Conservation (phyloP, 1,284 basidiomycete species). For the Tilletiopsis washingtonensis region DNA sequence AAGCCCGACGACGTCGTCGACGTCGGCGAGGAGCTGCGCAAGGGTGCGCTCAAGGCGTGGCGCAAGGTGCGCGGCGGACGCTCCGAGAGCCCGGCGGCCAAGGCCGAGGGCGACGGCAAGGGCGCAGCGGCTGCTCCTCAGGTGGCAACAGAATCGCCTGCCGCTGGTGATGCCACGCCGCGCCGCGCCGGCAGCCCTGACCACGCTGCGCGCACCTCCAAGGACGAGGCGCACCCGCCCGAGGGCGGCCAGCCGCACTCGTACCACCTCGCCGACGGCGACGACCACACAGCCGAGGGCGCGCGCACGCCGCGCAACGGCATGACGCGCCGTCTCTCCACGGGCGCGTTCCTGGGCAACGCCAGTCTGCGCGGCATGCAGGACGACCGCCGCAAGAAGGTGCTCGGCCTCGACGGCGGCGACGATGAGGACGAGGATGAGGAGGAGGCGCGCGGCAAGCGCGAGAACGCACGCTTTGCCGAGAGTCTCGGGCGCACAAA, state of each 20-base stretch:
- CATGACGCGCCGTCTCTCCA: constrained; percentile 25
- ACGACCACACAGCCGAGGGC: constrained; percentile 14
- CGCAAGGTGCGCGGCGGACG: constrained; percentile 20
- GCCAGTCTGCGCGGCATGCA: constrained; percentile 25
- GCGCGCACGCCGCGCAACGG: constrained; percentile 9
- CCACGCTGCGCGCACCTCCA: not conserved
- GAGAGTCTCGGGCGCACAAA: not conserved
- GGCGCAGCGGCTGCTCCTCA: not conserved
- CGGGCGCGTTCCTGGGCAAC: constrained; percentile 28
- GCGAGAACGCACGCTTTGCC: not conserved
- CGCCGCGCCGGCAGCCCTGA: constrained; percentile 1
- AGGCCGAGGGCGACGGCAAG: not conserved
- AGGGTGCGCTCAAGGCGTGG: constrained; percentile 29
- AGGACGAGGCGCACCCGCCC: not conserved
- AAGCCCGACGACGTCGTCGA: constrained; percentile 24
- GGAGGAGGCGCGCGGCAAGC: not conserved
- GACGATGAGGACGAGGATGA: constrained; percentile 6
- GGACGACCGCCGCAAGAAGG: constrained; percentile 20
- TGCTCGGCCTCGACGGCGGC: constrained; percentile 17
- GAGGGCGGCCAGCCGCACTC: constrained; percentile 21
- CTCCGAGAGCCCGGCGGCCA: not conserved
- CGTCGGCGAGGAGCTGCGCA: constrained; percentile 30
- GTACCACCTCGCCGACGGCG: constrained; percentile 21
- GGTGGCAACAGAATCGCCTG: not conserved
- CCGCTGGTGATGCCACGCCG: constrained; percentile 1